Conservation (phyloP, 306 rosid genomes). For the Abrus pulchellus region DNA sequence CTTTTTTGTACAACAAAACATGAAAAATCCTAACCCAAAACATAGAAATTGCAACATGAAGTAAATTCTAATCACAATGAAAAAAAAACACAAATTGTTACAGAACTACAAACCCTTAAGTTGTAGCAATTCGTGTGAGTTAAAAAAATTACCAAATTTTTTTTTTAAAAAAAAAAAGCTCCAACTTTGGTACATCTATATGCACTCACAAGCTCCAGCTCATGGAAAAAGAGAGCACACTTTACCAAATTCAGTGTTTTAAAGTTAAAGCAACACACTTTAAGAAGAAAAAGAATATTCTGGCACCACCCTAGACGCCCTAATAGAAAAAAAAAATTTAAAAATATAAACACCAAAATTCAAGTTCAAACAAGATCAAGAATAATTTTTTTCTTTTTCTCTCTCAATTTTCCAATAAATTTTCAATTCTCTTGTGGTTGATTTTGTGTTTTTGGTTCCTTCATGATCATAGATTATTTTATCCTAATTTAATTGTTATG, state of each 20-base stretch:
- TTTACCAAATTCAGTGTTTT: constrained; percentile 36
- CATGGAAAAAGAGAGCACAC: constrained; percentile 39
- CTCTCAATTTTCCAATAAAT: too few relatives aligned
- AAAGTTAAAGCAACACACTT: constrained; percentile 57
- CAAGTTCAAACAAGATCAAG: constrained; percentile 37
- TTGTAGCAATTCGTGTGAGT: constrained; percentile 24
- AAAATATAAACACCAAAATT: constrained; percentile 13
- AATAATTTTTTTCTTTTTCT: background rate
- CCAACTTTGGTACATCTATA: constrained; percentile 39
- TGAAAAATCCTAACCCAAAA: constrained; percentile 36
- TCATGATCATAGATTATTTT: background rate
- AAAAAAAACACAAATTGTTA: constrained; percentile 14
- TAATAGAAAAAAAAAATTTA: background rate
- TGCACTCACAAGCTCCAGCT: constrained; percentile 45
- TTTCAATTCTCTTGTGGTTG: too few relatives aligned
- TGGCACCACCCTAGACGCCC: constrained; percentile 53
- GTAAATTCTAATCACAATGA: constrained; percentile 22
- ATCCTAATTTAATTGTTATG: background rate
- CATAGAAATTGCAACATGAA: constrained; percentile 39
- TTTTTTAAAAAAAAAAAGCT: constrained; percentile 29
- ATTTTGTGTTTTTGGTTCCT: background rate
- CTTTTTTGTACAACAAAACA: constrained; percentile 17
- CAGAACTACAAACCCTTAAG: constrained; percentile 35
- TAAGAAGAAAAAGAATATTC: constrained; percentile 34
- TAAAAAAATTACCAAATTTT: constrained; percentile 14